Evolutionary conservation across 2,329 filamentous ascomycete species (phyloP).

Genomic region (Acrodontium crateriforme): DNA sequence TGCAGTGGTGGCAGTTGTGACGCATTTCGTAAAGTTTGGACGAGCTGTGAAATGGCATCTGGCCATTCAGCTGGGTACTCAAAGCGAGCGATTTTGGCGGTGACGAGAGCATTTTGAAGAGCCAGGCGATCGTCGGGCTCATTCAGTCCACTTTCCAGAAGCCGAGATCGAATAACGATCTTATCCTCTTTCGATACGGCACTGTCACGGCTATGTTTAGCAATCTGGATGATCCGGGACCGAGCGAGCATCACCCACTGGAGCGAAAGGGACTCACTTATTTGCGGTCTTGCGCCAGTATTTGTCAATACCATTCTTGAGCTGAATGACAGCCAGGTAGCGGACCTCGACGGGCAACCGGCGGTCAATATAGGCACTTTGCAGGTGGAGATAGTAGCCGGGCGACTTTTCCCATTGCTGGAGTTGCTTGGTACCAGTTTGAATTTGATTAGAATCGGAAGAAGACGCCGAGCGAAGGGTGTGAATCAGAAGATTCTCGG

Average conservation of each 20-base stretch:
- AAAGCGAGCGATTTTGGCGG: constrained; percentile 76
- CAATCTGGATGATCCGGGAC: no score
- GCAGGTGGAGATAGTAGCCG: constrained; percentile 36
- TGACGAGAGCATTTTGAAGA: constrained; percentile 73
- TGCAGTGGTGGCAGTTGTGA: constrained; percentile 30
- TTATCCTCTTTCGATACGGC: constrained; percentile 59
- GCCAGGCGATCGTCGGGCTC: constrained; percentile 66
- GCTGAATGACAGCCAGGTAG: constrained; percentile 79
- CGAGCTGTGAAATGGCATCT: constrained; percentile 38
- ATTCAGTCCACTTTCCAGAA: constrained; percentile 63
- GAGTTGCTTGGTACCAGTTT: constrained; percentile 39
- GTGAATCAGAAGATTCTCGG: constrained; percentile 33
- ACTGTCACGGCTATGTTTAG: constrained; percentile 22
- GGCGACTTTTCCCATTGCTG: constrained; percentile 35
- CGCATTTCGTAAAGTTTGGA: constrained; percentile 44
- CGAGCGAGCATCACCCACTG: no score
- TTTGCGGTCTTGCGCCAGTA: constrained; percentile 78
- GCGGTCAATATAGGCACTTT: constrained; percentile 65
- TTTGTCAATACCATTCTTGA: constrained; percentile 93
- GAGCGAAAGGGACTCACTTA: no score
- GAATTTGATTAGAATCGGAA: constrained; percentile 33
- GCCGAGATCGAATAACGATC: constrained; percentile 54
- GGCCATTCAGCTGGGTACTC: constrained; percentile 83
- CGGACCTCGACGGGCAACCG: constrained; percentile 64
- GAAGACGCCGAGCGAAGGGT: constrained; percentile 36